These are phyloP conservation scores for Coemansia sp. DNA, from an alignment of 371 early-diverging fungal species.

Conservation along the genomic window DNA sequence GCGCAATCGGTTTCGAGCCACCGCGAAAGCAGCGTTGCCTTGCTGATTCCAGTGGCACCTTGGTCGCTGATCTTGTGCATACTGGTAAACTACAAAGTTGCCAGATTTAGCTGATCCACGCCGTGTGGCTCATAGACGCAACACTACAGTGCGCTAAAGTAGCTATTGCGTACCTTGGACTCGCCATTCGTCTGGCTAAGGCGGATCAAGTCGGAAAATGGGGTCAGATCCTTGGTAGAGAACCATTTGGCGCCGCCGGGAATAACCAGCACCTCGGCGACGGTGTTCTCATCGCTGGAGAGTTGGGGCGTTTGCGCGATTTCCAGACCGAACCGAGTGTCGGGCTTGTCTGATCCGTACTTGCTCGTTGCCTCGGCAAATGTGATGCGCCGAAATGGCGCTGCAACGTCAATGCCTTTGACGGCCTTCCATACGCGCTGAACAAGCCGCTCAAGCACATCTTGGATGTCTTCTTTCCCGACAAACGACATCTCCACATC, in stretches of 20 bases:
- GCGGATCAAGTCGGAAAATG: slow-evolving; percentile 56
- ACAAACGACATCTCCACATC: slow-evolving; percentile 91
- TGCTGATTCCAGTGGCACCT: slow-evolving; percentile 20
- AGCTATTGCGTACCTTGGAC: slow-evolving; percentile 56
- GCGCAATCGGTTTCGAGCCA: slow-evolving; percentile 10
- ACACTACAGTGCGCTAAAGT: background rate
- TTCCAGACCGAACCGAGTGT: slow-evolving; percentile 74
- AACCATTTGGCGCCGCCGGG: slow-evolving; percentile 26
- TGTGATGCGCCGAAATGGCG: slow-evolving; percentile 68
- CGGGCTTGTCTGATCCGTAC: slow-evolving; percentile 93
- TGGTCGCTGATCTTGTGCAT: slow-evolving; percentile 33
- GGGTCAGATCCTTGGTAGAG: slow-evolving; percentile 28
- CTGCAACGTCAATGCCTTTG: slow-evolving; percentile 54
- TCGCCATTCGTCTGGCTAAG: slow-evolving; percentile 58
- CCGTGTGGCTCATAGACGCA: too few species aligned
- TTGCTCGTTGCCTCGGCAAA: slow-evolving; percentile 79
- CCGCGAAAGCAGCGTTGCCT: slow-evolving; percentile 31
- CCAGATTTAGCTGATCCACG: too few species aligned
- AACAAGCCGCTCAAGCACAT: slow-evolving; percentile 74
- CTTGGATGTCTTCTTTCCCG: slow-evolving; percentile 65
- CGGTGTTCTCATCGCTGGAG: slow-evolving; percentile 12
- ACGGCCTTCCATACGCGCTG: slow-evolving; percentile 65
- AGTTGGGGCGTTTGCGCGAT: slow-evolving; percentile 32
- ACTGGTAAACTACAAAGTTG: slow-evolving; percentile 17
- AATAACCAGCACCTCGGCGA: slow-evolving; percentile 40